Base-by-base conservation (phyloP, 1,139 yeast genomes). In the Hemisphaericaspora subhashii region DNA sequence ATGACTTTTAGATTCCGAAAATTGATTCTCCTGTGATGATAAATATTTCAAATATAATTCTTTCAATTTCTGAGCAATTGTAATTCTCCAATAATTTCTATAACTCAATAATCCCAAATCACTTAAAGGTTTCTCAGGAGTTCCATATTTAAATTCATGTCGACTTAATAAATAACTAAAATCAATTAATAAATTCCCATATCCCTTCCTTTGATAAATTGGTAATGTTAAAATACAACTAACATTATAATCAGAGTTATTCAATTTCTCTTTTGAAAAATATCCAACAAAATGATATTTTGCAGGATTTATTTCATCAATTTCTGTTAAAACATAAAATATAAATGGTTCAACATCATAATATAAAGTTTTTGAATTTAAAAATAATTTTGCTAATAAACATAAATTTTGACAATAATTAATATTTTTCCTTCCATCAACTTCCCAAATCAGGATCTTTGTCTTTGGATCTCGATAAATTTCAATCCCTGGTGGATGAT, bases 311-410 rank as follows among this genome's bases (percentile, higher is more conserved):
- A 52, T 46, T 8, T 66, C 69, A 51, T 83, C 90, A 22, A 77
- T 68, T 51, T 84, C 94, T 1, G 92, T 86, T 39, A 92, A 64
- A 2, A 89, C 80, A 60, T 92, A 92, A 56, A 92, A 92, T 55
- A 86, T 74, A 53, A 92, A 92, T 1, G 98, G 97, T 55, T 90
- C 97, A 28, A 92, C 98, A 54, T 90, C 98, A 57, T 89, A 89
- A 55, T 89, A 89, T 36, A 92, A 67, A 0, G 98, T 89, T 55
- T 92, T 92, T 7, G 96, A 87, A 60, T 89, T 89, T 36, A 92
- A 70, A 53, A 90, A 92, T 43, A 90, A 66, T 57, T 92, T 92
- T 2, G 98, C 96, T 46, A 92, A 62, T 33, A 92, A 68, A 64
- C 98, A 92, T 40, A 92, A 64, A 57, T 88, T 89, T 57, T 89